Conservation (phyloP, 768 basidiomycete genomes). For the Tulasnella sp. region DNA sequence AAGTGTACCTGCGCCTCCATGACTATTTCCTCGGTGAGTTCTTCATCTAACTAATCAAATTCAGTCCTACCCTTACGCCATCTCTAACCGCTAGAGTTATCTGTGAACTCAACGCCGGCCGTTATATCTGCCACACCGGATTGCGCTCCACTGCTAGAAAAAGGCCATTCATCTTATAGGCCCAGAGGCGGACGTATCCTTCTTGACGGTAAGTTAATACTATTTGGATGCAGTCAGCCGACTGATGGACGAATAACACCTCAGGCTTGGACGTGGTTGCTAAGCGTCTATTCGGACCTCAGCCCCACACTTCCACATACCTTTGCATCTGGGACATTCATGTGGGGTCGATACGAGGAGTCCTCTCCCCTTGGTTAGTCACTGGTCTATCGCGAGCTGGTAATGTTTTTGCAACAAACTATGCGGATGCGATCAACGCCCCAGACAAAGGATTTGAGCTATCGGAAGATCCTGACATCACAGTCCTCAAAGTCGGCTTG, state of each 20-base stretch:
- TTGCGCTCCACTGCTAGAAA: slow-evolving; percentile 23
- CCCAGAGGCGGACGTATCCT: slow-evolving; percentile 23
- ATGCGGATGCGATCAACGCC: slow-evolving; percentile 65
- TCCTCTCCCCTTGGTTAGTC: slow-evolving; percentile 45
- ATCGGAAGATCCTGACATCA: slow-evolving; percentile 72
- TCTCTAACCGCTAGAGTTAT: slow-evolving; percentile 47
- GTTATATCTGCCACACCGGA: slow-evolving; percentile 40
- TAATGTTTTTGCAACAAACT: slow-evolving; percentile 56
- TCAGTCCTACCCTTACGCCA: no score
- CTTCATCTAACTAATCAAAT: background rate
- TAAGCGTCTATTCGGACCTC: slow-evolving; percentile 81
- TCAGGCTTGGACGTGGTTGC: slow-evolving; percentile 72
- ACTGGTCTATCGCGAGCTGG: slow-evolving; percentile 42
- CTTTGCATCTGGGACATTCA: slow-evolving; percentile 87
- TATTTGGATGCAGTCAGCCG: background rate
- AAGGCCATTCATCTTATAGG: background rate
- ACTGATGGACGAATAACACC: background rate
- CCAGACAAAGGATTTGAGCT: slow-evolving; percentile 60
- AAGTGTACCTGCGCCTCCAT: slow-evolving; percentile 66
- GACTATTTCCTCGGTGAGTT: slow-evolving; percentile 79
- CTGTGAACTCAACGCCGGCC: slow-evolving; percentile 58
- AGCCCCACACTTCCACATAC: slow-evolving; percentile 75
- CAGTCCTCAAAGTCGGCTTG: slow-evolving; percentile 64
- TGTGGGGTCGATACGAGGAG: slow-evolving; percentile 52
- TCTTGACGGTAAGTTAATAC: slow-evolving; percentile 36